phyloP scores from a whole-genome alignment of 495 filamentous ascomycete species.

The Tuber borchii region DNA sequence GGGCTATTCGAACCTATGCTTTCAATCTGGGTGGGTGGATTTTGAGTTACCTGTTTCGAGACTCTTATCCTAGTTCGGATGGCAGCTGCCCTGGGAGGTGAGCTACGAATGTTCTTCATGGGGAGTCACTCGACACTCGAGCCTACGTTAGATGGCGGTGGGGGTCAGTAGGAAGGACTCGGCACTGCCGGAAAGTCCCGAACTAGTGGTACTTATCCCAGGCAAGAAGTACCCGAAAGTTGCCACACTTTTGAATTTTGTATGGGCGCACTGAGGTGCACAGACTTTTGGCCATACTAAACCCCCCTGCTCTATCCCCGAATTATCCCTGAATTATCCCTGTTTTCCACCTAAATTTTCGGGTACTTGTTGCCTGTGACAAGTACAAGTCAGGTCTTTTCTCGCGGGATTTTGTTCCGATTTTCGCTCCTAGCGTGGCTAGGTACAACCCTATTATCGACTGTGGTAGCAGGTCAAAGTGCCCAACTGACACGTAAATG shows the following conservation, averaged over 20 bases:
- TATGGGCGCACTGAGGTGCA: too few relatives aligned
- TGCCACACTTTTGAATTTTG: too few relatives aligned
- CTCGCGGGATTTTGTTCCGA: not conserved
- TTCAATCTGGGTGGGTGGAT: not conserved
- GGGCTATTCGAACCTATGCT: not conserved
- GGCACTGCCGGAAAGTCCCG: not conserved
- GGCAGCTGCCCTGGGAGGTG: not conserved
- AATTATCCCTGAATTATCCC: too few relatives aligned
- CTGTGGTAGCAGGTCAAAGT: not conserved
- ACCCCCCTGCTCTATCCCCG: too few relatives aligned
- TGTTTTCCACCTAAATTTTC: too few relatives aligned
- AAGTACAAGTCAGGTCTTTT: not conserved
- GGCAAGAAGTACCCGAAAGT: too few relatives aligned
- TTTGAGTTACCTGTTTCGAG: not conserved
- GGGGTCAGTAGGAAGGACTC: not conserved
- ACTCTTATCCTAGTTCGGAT: not conserved
- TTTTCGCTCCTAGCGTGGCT: not conserved
- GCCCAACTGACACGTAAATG: not conserved
- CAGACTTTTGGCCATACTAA: too few relatives aligned
- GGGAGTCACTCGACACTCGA: not conserved
- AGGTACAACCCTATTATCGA: not conserved
- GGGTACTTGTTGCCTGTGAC: too few relatives aligned
- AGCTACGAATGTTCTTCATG: not conserved
- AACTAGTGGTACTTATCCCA: too few relatives aligned
- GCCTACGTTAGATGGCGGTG: not conserved